These are phyloP conservation scores for Nigrograna mackinnonii DNA, from an alignment of 2,329 filamentous ascomycete species.

Conservation along the genomic window DNA sequence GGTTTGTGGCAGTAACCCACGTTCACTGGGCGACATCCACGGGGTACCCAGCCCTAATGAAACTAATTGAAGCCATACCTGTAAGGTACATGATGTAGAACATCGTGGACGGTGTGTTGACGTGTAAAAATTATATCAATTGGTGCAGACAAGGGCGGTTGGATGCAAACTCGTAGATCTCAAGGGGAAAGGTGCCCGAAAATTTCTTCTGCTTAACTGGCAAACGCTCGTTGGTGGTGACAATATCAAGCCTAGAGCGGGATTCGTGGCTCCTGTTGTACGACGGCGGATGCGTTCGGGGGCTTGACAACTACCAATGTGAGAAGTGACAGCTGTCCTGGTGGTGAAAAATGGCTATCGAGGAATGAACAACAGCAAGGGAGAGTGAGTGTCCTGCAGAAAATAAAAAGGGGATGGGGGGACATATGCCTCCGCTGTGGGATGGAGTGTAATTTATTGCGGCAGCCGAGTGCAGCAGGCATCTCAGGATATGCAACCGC, in stretches of 20 bases:
- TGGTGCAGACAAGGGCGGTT: conserved; percentile 25
- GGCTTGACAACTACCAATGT: conserved; percentile 39
- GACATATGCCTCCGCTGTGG: conserved; percentile 41
- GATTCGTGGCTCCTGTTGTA: conserved; percentile 42
- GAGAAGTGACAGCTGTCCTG: conserved; percentile 41
- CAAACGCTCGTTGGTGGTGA: conserved; percentile 37
- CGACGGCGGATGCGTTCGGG: conserved; percentile 30
- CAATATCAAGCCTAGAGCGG: conserved; percentile 27
- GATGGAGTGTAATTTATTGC: conserved; percentile 46
- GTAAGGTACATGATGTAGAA: conserved; percentile 50
- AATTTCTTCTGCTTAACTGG: conserved; percentile 33
- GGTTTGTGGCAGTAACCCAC: conserved; percentile 9
- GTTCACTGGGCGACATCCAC: conserved; percentile 12
- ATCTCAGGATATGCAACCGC: conserved; percentile 41
- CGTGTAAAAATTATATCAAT: conserved; percentile 22
- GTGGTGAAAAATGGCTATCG: conserved; percentile 27
- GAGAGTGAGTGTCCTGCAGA: conserved; percentile 42
- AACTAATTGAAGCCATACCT: conserved; percentile 34
- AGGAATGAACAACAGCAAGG: conserved; percentile 38
- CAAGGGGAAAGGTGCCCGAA: conserved; percentile 20
- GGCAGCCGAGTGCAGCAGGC: conserved; percentile 42
- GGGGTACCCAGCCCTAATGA: conserved; percentile 8
- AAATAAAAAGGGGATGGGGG: conserved; percentile 33
- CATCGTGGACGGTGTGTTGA: conserved; percentile 33
- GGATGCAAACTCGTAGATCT: conserved; percentile 26